A percentile compares a stretch with the other conserved stretches of the same genome.
Evolutionary conservation across 305 asterid species (phyloP).

Genomic region (Fraxinus sp.): DNA sequence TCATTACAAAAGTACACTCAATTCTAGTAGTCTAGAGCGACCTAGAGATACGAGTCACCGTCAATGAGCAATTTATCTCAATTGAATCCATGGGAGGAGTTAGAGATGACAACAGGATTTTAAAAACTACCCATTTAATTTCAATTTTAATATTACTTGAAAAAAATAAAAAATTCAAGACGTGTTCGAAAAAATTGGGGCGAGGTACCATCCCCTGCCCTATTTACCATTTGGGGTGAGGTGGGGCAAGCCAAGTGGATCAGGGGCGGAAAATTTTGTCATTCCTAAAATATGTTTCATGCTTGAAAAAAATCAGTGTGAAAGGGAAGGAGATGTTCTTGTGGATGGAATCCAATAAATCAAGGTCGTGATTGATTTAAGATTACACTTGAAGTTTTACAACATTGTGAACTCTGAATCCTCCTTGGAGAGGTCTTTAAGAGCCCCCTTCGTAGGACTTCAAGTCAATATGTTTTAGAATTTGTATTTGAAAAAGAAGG

Average conservation of each 20-base stretch:
- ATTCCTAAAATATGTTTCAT: background rate
- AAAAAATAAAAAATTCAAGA: too few species aligned
- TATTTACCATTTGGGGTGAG: background rate
- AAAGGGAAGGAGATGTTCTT: background rate
- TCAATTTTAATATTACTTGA: too few species aligned
- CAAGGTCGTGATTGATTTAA: background rate
- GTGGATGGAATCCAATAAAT: background rate
- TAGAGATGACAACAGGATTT: background rate
- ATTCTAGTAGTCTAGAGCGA: background rate
- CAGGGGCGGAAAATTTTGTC: background rate
- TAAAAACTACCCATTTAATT: background rate
- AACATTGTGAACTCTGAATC: background rate
- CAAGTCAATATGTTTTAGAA: background rate
- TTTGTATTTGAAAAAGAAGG: too few species aligned
- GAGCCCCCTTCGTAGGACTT: background rate
- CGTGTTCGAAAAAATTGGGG: background rate
- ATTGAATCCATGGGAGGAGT: background rate
- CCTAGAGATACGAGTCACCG: background rate
- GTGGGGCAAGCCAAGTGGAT: background rate
- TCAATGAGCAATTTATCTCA: background rate
- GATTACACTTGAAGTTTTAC: background rate
- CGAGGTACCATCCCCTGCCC: background rate
- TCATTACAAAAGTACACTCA: background rate
- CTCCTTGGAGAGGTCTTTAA: background rate
- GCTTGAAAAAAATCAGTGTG: background rate